Conservation (phyloP, 208 protist genomes). For the Acanthamoeba lenticulata region DNA sequence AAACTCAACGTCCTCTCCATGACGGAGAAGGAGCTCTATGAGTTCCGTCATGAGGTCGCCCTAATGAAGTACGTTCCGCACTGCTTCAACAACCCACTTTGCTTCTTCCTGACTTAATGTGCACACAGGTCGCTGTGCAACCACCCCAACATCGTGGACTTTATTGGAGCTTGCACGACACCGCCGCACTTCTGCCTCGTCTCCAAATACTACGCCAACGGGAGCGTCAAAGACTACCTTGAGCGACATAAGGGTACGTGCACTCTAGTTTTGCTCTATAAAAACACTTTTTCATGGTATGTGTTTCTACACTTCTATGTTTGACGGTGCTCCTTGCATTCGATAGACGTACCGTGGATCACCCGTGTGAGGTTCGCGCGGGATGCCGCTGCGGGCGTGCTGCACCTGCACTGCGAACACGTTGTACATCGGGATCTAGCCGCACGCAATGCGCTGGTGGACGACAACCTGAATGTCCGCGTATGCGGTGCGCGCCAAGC, state of each 20-base stretch:
- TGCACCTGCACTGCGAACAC: conserved; percentile 35
- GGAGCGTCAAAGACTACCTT: conserved; percentile 22
- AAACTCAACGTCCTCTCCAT: not conserved
- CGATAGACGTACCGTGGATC: not conserved
- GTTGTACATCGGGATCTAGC: conserved; percentile 4
- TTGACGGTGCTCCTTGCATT: no score
- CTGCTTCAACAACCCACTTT: not conserved
- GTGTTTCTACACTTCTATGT: no score
- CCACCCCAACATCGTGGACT: conserved; percentile 33
- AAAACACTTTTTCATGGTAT: not conserved
- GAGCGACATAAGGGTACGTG: not conserved
- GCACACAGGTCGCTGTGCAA: not conserved
- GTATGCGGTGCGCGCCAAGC: not conserved
- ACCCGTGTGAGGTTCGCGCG: not conserved
- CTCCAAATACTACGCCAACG: not conserved
- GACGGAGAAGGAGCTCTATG: conserved; percentile 6
- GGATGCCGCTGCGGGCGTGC: not conserved
- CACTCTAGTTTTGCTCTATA: not conserved
- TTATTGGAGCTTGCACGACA: not conserved
- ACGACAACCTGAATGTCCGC: not conserved
- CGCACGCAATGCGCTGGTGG: not conserved
- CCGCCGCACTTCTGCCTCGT: conserved; percentile 8
- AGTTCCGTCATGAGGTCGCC: not conserved
- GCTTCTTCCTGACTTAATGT: not conserved
- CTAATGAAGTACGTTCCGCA: not conserved